Evolutionary conservation across 768 basidiomycete genomes (phyloP).

Genomic region (Rhodotorula toruloides): DNA sequence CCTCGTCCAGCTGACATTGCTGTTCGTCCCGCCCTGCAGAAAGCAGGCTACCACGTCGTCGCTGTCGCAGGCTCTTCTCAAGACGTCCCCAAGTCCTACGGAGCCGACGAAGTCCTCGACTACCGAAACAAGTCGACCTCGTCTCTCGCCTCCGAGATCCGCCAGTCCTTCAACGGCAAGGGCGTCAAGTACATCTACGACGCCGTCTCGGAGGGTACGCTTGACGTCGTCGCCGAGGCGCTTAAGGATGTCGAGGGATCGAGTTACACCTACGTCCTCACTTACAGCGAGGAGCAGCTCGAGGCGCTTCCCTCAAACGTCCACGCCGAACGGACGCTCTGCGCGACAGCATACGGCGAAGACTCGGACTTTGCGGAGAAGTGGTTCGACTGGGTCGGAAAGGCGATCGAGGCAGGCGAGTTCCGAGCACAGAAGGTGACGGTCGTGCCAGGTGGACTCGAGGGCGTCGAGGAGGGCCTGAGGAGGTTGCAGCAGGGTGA

Average conservation of each 20-base stretch:
- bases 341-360: slow-evolving; percentile 35
- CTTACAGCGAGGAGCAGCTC: slow-evolving; percentile 4
- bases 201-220: slow-evolving; percentile 34
- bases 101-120: slow-evolving; percentile 40
- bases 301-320: slow-evolving; percentile 11
- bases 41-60: slow-evolving; percentile 35
- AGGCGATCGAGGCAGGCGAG: slow-evolving; percentile 37
- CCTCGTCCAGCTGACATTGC: neutral
- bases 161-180: slow-evolving; percentile 4
- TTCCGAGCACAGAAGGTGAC: slow-evolving; percentile 36
- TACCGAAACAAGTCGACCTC: slow-evolving; percentile 32
- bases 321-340: slow-evolving; percentile 22
- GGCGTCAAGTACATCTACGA: slow-evolving; percentile 22
- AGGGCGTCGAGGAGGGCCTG: slow-evolving; percentile 40
- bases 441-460: slow-evolving; percentile 40
- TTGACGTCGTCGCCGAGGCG: slow-evolving; percentile 14
- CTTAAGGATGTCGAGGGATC: slow-evolving; percentile 24
- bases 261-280: slow-evolving; percentile 25
- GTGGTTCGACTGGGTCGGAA: slow-evolving; percentile 33
- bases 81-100: slow-evolving; percentile 25
- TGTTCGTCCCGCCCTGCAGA: neutral
- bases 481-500: slow-evolving; percentile 36
- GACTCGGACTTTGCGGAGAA: slow-evolving; percentile 35
- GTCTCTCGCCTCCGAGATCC: slow-evolving; percentile 25
- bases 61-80: slow-evolving; percentile 36